Evolutionary conservation across 768 basidiomycete genomes (phyloP).

Genomic region (Boletus bicolor): DNA sequence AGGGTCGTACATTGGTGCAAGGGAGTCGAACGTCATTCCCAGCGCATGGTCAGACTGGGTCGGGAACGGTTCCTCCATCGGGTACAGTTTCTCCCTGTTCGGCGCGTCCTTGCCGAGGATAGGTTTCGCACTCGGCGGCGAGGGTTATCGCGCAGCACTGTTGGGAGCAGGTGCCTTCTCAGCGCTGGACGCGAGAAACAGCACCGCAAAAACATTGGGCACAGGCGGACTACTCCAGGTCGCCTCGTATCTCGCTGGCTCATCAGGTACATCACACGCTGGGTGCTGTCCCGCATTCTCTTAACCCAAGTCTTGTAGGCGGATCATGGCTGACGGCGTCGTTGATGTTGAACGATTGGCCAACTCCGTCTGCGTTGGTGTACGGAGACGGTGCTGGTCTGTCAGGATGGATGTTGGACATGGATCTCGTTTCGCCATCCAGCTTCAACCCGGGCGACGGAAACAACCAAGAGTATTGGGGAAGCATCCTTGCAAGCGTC

Average conservation of each 20-base stretch:
- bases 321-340: constrained; percentile 71
- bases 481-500: constrained; percentile 51
- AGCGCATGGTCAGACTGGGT: constrained; percentile 60
- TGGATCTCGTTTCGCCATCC: constrained; percentile 53
- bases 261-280: constrained; percentile 48
- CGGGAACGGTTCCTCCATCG: constrained; percentile 48
- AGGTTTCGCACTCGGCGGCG: constrained; percentile 67
- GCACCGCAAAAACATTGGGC: constrained; percentile 51
- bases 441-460: constrained; percentile 45
- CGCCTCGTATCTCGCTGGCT: constrained; percentile 62
- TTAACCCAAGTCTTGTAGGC: constrained; percentile 32
- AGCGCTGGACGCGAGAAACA: constrained; percentile 61
- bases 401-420: constrained; percentile 55
- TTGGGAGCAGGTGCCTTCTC: constrained; percentile 59
- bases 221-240: constrained; percentile 71
- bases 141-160: constrained; percentile 65
- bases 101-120: constrained; percentile 45
- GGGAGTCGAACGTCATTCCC: constrained; percentile 40
- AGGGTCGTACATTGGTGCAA: constrained; percentile 41
- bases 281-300: background rate
- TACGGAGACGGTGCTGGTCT: constrained; percentile 49
- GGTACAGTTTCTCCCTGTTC: constrained; percentile 50
- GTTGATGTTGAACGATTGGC: constrained; percentile 62
- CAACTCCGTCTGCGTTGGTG: constrained; percentile 52
- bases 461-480: constrained; percentile 51